Evolutionary conservation across 768 basidiomycete genomes (phyloP), one percentile per base, ranked within the genome.

Genomic region (Auricularia sp.): DNA sequence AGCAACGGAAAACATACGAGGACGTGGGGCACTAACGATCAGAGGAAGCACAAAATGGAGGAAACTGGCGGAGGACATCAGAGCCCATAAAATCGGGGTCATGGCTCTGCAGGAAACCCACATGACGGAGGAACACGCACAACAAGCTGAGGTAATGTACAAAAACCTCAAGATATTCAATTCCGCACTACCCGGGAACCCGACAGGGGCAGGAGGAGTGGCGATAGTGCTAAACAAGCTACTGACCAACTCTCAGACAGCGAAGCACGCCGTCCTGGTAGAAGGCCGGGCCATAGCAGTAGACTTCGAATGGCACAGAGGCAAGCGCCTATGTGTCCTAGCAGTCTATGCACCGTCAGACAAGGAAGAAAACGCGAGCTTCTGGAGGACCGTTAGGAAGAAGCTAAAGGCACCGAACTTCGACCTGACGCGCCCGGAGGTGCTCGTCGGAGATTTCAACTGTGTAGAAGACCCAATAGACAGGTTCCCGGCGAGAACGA

Each of bases 381-480:
- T 3, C 18, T 5, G 47, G 16, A 14, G 18, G n/a, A 51, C 7
- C 3, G 6, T 16, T 4, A 16, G 6, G n/a, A 5, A 21, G 3
- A 4, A 21, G 7, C 18, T 3, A 5, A 6, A 16, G 47, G 18
- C 16, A 11, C 4, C 36, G 36, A 51, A n/a, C 36, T 39, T 4
- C 16, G n/a, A 21, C 47, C 4, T 61, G 0, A 65, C 61, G 0
- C 34, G 34, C 3, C 70, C 70, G 0, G 65, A 69, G 34, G 35
- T 68, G 2, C 16, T 72, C 0, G 58, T 65, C 0, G 70, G 67
- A 0, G 70, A 72, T 61, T 64, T 64, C 36, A 71, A 72, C 36
- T 39, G 4, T 39, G 36, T 39, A 4, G 65, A 71, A 51, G 69
- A 71, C 12, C 36, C n/a, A 0, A 62, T 71, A 8, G 71, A 72